Conservation (phyloP, 305 asterid genomes). For the Fraxinus dipetala region DNA sequence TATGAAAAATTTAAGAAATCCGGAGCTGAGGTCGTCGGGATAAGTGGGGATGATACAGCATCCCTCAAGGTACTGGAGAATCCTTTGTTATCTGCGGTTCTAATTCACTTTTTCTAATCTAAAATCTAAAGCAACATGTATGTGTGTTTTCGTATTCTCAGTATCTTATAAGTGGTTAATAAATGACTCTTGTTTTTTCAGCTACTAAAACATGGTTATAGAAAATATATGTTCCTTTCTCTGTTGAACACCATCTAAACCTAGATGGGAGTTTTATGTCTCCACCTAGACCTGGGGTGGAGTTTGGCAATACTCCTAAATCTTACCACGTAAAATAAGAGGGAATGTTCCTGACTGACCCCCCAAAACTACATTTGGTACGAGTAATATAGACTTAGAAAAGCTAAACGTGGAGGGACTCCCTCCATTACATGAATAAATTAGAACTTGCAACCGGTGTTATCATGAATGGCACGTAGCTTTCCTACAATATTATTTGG, state of each 20-base stretch:
- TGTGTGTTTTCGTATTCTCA: no score
- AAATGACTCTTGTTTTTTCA: not conserved
- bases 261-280: no score
- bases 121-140: not conserved
- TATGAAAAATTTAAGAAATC: conserved; percentile 94
- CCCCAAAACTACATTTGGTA: not conserved
- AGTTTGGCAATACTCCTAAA: not conserved
- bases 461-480: not conserved
- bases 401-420: not conserved
- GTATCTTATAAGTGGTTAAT: not conserved
- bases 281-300: no score
- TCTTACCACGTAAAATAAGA: not conserved
- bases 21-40: conserved; percentile 90
- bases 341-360: not conserved
- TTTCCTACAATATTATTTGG: not conserved
- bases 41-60: conserved; percentile 72
- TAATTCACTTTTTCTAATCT: not conserved
- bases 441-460: not conserved
- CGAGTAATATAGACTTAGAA: not conserved
- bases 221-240: no score
- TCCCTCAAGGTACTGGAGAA: conserved; percentile 78
- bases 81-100: not conserved
- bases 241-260: no score
- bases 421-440: not conserved
- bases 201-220: not conserved